Evolutionary conservation across 345 rosid genomes (phyloP).

Genomic region (Acer negundo): DNA sequence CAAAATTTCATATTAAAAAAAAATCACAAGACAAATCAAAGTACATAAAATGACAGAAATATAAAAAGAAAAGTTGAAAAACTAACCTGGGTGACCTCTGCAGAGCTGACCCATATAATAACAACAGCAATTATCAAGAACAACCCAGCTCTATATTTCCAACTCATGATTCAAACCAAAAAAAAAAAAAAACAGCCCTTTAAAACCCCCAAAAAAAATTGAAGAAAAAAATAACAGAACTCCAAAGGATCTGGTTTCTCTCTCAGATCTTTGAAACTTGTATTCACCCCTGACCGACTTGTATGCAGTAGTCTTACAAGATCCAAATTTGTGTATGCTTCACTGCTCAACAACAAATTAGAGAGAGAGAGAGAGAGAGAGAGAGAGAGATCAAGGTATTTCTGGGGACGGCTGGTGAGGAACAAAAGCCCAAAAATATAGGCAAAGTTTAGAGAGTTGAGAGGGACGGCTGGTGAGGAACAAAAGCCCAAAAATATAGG

Average conservation of each 20-base stretch:
- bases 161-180: slow-evolving; percentile 57
- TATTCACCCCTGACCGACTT: slow-evolving; percentile 10
- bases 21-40: not conserved
- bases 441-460: not conserved
- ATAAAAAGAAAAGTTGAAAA: not conserved
- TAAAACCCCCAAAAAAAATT: slow-evolving; percentile 9
- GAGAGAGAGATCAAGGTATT: not conserved
- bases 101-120: slow-evolving; percentile 88
- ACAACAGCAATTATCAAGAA: slow-evolving; percentile 87
- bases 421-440: not conserved
- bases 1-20: not conserved
- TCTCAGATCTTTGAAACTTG: slow-evolving; percentile 26
- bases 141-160: slow-evolving; percentile 88
- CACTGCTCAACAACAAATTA: slow-evolving; percentile 1
- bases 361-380: slow-evolving; percentile 2
- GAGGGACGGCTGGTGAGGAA: not conserved
- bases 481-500: not conserved
- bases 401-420: not conserved
- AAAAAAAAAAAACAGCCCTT: not conserved
- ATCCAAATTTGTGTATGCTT: slow-evolving; percentile 5
- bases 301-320: not conserved
- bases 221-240: slow-evolving; percentile 21
- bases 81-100: slow-evolving; percentile 86
- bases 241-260: slow-evolving; percentile 31
- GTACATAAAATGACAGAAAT: not conserved